Percentiles rank a stretch among this genome's conserved stretches.
These are phyloP conservation scores for Terfezia claveryi DNA, from an alignment of 495 filamentous ascomycete genomes.

Conservation along the genomic window DNA sequence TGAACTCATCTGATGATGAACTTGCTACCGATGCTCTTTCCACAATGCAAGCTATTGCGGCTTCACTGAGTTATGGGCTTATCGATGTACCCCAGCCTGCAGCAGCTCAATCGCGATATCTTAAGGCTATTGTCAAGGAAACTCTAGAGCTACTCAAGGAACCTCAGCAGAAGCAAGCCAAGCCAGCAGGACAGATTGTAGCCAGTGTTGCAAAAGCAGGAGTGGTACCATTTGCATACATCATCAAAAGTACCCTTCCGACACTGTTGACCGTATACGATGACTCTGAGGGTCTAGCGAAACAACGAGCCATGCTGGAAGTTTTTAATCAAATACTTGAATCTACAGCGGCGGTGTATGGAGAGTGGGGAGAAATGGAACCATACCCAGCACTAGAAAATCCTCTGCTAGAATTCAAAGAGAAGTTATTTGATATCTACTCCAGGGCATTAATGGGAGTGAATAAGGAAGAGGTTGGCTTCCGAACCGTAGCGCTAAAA, in stretches of 20 bases:
- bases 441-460: constrained; percentile 38
- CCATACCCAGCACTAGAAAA: constrained; percentile 23
- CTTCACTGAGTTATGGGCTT: constrained; percentile 33
- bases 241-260: constrained; percentile 35
- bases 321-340: constrained; percentile 36
- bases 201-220: constrained; percentile 33
- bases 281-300: constrained; percentile 40
- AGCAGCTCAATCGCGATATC: constrained; percentile 35
- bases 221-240: constrained; percentile 29
- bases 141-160: constrained; percentile 51
- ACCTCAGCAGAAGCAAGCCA: constrained; percentile 56
- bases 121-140: constrained; percentile 43
- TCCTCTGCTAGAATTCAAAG: constrained; percentile 34
- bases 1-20: constrained; percentile 45
- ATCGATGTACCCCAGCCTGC: constrained; percentile 25
- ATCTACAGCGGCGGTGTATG: constrained; percentile 35
- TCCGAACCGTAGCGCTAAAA: constrained; percentile 37
- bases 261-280: constrained; percentile 41
- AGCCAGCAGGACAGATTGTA: constrained; percentile 43
- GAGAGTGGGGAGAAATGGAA: constrained; percentile 29
- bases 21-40: constrained; percentile 38
- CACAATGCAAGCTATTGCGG: constrained; percentile 32
- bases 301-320: constrained; percentile 44
- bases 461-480: constrained; percentile 42
- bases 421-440: constrained; percentile 38